Evolutionary conservation across 805 yeast genomes (phyloP).

Genomic region (Debaryomyces tyrocola): DNA sequence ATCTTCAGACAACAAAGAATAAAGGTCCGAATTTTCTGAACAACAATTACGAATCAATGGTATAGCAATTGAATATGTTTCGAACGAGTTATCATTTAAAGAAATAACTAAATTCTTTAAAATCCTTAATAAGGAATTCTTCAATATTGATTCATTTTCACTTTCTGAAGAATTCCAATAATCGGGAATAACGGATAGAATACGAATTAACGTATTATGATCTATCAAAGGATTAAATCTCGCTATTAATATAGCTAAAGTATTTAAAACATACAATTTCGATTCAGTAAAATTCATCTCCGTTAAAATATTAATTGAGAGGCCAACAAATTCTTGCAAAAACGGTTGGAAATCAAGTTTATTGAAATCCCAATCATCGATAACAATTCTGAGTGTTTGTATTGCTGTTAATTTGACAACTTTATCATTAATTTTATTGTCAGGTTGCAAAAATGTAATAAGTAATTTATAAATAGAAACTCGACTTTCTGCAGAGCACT

Average conservation of each 20-base stretch:
- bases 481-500: constrained; percentile 60
- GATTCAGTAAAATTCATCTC: constrained; percentile 66
- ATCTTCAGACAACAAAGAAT: constrained; percentile 74
- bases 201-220: constrained; percentile 47
- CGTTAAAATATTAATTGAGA: constrained; percentile 51
- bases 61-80: constrained; percentile 54
- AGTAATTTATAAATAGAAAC: constrained; percentile 60
- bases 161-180: constrained; percentile 68
- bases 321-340: constrained; percentile 49
- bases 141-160: constrained; percentile 41
- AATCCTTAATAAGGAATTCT: constrained; percentile 47
- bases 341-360: constrained; percentile 68
- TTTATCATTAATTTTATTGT: constrained; percentile 55
- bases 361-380: constrained; percentile 87
- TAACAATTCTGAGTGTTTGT: constrained; percentile 62
- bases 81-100: constrained; percentile 50
- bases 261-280: constrained; percentile 69
- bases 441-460: constrained; percentile 45
- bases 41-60: constrained; percentile 71
- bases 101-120: constrained; percentile 57
- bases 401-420: constrained; percentile 81
- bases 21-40: constrained; percentile 35
- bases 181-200: constrained; percentile 60
- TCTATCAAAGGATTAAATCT: constrained; percentile 65
- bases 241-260: constrained; percentile 61